Percentiles rank a stretch among this genome's conserved stretches.
These are phyloP conservation scores for Mycocentrospora acerina DNA, from an alignment of 2,329 filamentous ascomycete genomes.

Conservation along the genomic window DNA sequence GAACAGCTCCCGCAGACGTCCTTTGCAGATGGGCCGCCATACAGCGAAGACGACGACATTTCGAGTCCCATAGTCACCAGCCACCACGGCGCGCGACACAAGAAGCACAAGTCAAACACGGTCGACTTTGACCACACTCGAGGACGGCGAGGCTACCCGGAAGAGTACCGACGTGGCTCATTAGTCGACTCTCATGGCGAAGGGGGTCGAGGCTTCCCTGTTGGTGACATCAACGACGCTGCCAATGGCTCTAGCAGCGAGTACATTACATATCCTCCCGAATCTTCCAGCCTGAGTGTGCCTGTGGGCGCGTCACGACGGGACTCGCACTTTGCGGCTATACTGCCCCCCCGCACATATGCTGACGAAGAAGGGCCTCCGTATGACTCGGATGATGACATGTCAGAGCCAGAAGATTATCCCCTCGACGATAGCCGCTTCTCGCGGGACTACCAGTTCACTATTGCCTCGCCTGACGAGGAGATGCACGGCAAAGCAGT, in stretches of 20 bases:
- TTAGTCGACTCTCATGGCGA: conserved; percentile 60
- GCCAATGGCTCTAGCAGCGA: conserved; percentile 77
- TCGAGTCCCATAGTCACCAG: conserved; percentile 85
- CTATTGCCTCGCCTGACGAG: conserved; percentile 91
- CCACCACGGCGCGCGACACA: conserved; percentile 64
- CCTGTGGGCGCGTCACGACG: conserved; percentile 41
- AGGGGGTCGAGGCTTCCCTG: conserved; percentile 73
- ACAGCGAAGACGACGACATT: conserved; percentile 93
- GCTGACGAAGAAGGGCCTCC: conserved; percentile 43
- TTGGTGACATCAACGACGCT: conserved; percentile 65
- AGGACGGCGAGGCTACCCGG: conserved; percentile 34
- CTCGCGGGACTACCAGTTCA: conserved; percentile 91
- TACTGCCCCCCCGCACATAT: conserved; percentile 46
- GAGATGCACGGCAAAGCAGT: conserved; percentile 97
- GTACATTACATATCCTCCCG: conserved; percentile 74
- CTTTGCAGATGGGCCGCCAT: conserved; percentile 79
- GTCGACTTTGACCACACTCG: conserved; percentile 44
- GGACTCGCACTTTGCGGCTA: conserved; percentile 58
- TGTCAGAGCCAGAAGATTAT: conserved; percentile 51
- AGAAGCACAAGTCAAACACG: conserved; percentile 67
- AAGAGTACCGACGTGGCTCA: conserved; percentile 48
- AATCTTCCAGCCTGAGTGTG: conserved; percentile 36
- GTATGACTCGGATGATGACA: conserved; percentile 52
- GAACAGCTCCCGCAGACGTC: conserved; percentile 79
- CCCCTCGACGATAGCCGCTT: conserved; percentile 71